Conservation (phyloP, 495 filamentous ascomycete genomes). For the Xylaria longipes region DNA sequence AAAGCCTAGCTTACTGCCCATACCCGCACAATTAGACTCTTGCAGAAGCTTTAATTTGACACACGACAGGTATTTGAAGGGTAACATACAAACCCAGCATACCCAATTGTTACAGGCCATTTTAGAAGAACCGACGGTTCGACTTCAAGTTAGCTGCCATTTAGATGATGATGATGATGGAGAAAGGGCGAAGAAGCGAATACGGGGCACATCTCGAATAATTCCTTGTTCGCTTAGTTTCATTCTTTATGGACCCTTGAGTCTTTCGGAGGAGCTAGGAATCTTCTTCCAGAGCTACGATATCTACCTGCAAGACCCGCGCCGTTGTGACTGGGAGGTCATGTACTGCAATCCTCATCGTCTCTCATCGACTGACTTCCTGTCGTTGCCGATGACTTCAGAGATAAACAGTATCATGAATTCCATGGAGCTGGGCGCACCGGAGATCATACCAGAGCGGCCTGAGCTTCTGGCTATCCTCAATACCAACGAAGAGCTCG, state of each 20-base stretch:
- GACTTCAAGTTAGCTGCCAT: constrained; percentile 27
- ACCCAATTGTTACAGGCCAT: constrained; percentile 27
- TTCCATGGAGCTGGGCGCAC: not conserved
- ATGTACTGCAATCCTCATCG: constrained; percentile 54
- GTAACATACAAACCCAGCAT: not conserved
- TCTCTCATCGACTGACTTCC: constrained; percentile 38
- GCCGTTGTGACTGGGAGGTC: constrained; percentile 38
- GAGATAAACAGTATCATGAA: constrained; percentile 29
- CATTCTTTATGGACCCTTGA: not conserved
- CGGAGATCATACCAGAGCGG: constrained; percentile 12
- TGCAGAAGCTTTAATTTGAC: not conserved
- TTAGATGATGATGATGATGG: not conserved
- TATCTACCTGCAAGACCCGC: constrained; percentile 51
- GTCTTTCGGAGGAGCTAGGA: constrained; percentile 30
- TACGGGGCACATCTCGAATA: constrained; percentile 1
- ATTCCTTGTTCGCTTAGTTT: not conserved
- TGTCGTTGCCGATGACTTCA: constrained; percentile 25
- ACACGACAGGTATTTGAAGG: not conserved
- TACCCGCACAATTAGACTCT: not conserved
- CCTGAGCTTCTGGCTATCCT: constrained; percentile 12
- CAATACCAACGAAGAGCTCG: constrained; percentile 18
- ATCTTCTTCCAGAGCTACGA: constrained; percentile 41
- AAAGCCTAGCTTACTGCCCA: not conserved
- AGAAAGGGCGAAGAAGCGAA: constrained; percentile 1
- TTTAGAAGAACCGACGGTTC: constrained; percentile 25